Percentiles rank a stretch among this genome's conserved stretches.
These are phyloP conservation scores for Backusella liffmaniae DNA, from an alignment of 192 early-diverging fungal species.

Conservation along the genomic window DNA sequence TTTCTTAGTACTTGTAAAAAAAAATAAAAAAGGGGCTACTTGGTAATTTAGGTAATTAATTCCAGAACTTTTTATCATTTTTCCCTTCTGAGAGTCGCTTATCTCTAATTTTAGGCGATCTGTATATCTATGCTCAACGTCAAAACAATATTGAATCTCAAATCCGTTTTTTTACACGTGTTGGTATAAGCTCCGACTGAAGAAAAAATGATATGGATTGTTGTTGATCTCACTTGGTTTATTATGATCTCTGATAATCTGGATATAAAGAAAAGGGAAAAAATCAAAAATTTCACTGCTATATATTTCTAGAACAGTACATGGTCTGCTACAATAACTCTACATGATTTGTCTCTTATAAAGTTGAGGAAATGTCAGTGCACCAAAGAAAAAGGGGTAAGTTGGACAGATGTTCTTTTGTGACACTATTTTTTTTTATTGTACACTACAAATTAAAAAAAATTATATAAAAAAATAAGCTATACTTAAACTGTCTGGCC, in stretches of 20 bases:
- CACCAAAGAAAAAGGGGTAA: background rate
- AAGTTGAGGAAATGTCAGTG: background rate
- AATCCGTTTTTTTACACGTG: background rate
- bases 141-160: background rate
- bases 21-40: background rate
- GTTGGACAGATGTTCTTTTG: background rate
- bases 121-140: background rate
- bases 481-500: background rate
- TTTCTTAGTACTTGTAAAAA: background rate
- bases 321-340: background rate
- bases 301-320: background rate
- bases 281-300: background rate
- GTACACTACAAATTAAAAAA: slow-evolving; percentile 1
- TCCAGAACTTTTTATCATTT: background rate
- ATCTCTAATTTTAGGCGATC: background rate
- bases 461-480: background rate
- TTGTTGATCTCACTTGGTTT: background rate
- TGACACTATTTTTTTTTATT: background rate
- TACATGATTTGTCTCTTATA: background rate
- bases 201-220: background rate
- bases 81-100: background rate
- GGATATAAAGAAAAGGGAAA: background rate
- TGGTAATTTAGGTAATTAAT: background rate
- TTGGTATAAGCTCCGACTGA: background rate
- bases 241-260: background rate